Base-by-base conservation (phyloP, 1,139 yeast species). In the Diutina neorugosa region DNA sequence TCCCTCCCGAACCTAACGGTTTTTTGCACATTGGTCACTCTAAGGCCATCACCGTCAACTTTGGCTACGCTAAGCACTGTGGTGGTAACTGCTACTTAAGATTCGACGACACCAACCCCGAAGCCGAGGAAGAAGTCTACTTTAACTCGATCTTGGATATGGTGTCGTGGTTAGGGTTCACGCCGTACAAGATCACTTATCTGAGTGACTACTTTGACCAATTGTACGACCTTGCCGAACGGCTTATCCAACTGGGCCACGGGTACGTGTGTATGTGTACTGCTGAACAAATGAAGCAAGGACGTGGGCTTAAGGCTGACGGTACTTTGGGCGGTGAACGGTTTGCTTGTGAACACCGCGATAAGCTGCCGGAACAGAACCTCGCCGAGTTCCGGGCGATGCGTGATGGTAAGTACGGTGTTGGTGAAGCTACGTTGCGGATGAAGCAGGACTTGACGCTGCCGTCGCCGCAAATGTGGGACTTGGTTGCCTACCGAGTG, bases 401-500 rank as follows among this genome's bases (percentile, higher is more conserved):
- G 99, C 82, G 84, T 64, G 89, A 87, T 63, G 98, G 98, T 50
- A 74, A 76, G 59, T 94, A 86, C 70, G 77, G 79, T 60, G 90
- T 90, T 48, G 98, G 98, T 59, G 89, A 88, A 66, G 98, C 96
- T 37, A 89, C 91, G 4, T 76, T 94, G 65, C 84, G 99, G 72
- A 93, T 94, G 98, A 93, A 93, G 68, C 97, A 89, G 75, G 96
- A 93, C 66, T 73, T 93, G 58, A 67, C 69, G n/a, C 86, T 94
- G 43, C 96, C 96, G 59, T 87, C 89, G 60, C 98, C 98, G 20
- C 98, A 93, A 72, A 94, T 94, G 98, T 94, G 99, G 98, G 99
- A 94, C 69, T 79, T 93, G 61, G 95, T 93, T 56, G 98, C 98
- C n/a, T 94, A 94, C 72, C 82, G 99, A 68, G 96, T 94, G 7